Evolutionary conservation across 2,329 filamentous ascomycete species (phyloP).

Genomic region (Aaosphaeria arxii): DNA sequence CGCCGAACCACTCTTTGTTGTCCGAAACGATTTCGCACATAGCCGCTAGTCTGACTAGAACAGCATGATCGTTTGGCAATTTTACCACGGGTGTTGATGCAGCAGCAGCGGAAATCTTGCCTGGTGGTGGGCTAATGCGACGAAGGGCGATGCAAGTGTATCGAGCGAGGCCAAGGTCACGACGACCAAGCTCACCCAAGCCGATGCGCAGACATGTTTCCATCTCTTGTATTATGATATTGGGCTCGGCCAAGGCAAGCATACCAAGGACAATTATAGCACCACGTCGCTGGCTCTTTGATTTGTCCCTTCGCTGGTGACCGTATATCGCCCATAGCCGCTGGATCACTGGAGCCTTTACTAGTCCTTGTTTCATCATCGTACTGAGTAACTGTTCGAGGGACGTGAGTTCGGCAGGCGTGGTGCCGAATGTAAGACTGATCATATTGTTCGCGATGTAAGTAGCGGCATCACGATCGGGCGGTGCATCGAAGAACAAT

Average conservation of each 20-base stretch:
- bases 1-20: constrained; percentile 89
- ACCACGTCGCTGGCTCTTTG: constrained; percentile 82
- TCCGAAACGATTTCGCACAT: constrained; percentile 84
- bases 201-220: constrained; percentile 91
- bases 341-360: constrained; percentile 79
- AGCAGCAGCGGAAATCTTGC: constrained; percentile 65
- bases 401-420: constrained; percentile 90
- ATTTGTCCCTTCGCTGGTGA: constrained; percentile 84
- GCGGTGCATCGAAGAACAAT: constrained; percentile 93
- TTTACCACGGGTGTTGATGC: constrained; percentile 60
- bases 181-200: constrained; percentile 73
- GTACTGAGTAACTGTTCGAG: constrained; percentile 91
- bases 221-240: constrained; percentile 92
- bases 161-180: constrained; percentile 84
- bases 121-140: constrained; percentile 72
- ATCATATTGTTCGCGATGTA: constrained; percentile 99
- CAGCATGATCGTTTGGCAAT: constrained; percentile 86
- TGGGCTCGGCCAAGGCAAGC: constrained; percentile 87
- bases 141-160: constrained; percentile 93
- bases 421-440: constrained; percentile 92
- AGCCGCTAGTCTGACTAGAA: constrained; percentile 74
- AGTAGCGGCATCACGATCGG: constrained; percentile 83
- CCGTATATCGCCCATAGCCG: constrained; percentile 99
- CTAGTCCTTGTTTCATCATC: constrained; percentile 92
- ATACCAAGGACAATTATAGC: constrained; percentile 96